Base-by-base conservation (phyloP, 2,329 filamentous ascomycete genomes). In the Aureobasidium subglaciale region DNA sequence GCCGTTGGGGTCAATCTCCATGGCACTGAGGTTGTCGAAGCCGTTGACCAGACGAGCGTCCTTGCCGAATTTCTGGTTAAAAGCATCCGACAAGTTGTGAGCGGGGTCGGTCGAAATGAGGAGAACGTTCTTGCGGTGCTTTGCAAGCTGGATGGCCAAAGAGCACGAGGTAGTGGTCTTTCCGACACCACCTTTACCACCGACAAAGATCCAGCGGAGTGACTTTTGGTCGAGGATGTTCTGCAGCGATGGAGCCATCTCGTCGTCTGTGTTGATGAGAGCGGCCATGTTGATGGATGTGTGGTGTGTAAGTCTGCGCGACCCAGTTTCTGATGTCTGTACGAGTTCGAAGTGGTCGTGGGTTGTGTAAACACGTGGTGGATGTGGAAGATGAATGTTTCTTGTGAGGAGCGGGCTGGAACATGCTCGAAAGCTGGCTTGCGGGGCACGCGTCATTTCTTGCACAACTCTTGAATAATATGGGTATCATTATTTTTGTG, bases 161-260 rank as follows among this genome's bases (percentile, higher is more conserved):
- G 92, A 96, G 76, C 93, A 99, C 7, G 92, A 97, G 15, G 93
- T 99, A n/a, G 93, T 99, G 25, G 93, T 99, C 79, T 99, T 99
- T 71, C 93, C 93, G 42, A 99, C 93, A 70, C 93, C 93, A 67
- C 93, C 93, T 76, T 99, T 99, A 63, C 93, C 93, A 67, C 93
- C 93, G 59, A 99, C 93, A 67, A 99, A 99, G 74, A 99, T 95
- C 93, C 93, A 99, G 70, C 93, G 89, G 56, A 99, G 85, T 30
- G 88, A 86, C 73, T 90, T 90, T 74, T 99, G 93, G 77, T 95
- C 90, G 66, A 99, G 84, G 68, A 99, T 90, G 61, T 88, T 88
- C 76, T 96, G 88, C 67, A 99, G 88, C 52, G 88, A 90, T 45
- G 93, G 91, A 77, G 95, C 91, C 76, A 97, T 85, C 69, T 90